phyloP scores from a whole-genome alignment of 768 basidiomycete genomes.

The Imleria badia region DNA sequence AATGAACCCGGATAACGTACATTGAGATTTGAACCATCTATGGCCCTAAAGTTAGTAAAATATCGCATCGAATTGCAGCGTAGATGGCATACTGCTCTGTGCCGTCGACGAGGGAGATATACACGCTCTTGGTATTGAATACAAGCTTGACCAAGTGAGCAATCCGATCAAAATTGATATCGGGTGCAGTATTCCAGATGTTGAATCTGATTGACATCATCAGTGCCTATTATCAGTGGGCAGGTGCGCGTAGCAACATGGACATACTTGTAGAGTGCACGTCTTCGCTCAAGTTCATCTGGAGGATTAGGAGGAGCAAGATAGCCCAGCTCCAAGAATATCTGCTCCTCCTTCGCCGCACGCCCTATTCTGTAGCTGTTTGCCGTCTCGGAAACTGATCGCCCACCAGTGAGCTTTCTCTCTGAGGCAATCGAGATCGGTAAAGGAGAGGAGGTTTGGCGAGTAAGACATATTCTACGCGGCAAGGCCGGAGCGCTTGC shows the following conservation, averaged over 20 bases:
- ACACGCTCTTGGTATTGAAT: slow-evolving; percentile 84
- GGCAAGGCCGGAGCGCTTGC: slow-evolving; percentile 48
- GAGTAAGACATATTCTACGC: slow-evolving; percentile 52
- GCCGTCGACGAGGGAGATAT: slow-evolving; percentile 81
- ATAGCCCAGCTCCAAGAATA: slow-evolving; percentile 63
- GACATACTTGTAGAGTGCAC: slow-evolving; percentile 80
- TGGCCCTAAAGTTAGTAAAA: slow-evolving; percentile 7
- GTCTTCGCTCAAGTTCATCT: slow-evolving; percentile 76
- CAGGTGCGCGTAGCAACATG: not conserved
- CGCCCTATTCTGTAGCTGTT: slow-evolving; percentile 41
- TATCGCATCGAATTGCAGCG: slow-evolving; percentile 1
- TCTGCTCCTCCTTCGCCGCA: slow-evolving; percentile 65
- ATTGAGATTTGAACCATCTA: slow-evolving; percentile 90
- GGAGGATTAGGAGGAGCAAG: slow-evolving; percentile 82
- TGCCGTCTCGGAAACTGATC: slow-evolving; percentile 34
- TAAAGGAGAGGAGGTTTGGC: slow-evolving; percentile 65
- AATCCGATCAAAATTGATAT: slow-evolving; percentile 92
- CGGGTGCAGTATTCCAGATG: slow-evolving; percentile 82
- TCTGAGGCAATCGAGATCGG: slow-evolving; percentile 42
- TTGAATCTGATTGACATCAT: slow-evolving; percentile 73
- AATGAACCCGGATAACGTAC: slow-evolving; percentile 41
- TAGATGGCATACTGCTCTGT: slow-evolving; percentile 66
- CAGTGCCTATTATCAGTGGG: slow-evolving; percentile 3
- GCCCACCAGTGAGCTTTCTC: slow-evolving; percentile 32
- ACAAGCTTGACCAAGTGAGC: slow-evolving; percentile 91